These are phyloP conservation scores for Ganoderma meredithae DNA, from an alignment of 1,284 basidiomycete species.

Conservation along the genomic window DNA sequence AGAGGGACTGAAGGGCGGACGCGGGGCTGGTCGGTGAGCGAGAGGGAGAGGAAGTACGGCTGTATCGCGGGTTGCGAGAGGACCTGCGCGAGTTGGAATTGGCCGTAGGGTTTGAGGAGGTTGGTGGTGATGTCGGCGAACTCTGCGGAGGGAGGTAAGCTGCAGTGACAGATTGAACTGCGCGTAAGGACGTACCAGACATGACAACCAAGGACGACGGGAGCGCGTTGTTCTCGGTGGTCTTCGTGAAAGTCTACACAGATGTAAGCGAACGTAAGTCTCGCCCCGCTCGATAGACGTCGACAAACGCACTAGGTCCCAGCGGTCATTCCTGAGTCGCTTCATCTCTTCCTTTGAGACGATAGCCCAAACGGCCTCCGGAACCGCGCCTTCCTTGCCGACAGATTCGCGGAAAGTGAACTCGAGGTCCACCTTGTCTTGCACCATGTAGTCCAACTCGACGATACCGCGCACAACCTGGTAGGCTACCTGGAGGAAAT, in stretches of 20 bases:
- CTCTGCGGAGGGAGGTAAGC: conserved; percentile 51
- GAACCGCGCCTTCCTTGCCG: conserved; percentile 42
- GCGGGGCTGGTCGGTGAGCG: conserved; percentile 87
- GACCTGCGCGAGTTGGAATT: conserved; percentile 61
- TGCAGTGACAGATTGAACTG: background rate
- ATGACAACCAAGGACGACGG: conserved; percentile 72
- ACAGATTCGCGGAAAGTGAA: conserved; percentile 72
- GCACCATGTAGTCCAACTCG: conserved; percentile 76
- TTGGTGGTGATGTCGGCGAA: conserved; percentile 84
- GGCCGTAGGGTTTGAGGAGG: conserved; percentile 70
- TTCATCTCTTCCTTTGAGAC: conserved; percentile 82
- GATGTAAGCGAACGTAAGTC: background rate
- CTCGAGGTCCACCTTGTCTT: conserved; percentile 77
- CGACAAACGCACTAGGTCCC: conserved; percentile 78
- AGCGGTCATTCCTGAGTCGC: conserved; percentile 73
- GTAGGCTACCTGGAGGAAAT: conserved; percentile 71
- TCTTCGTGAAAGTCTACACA: conserved; percentile 79
- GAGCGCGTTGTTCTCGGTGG: conserved; percentile 69
- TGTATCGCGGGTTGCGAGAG: conserved; percentile 71
- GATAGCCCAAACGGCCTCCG: conserved; percentile 85
- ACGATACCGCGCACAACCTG: conserved; percentile 68
- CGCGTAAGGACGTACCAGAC: conserved; percentile 56
- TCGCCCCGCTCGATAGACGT: background rate
- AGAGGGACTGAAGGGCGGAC: conserved; percentile 66
- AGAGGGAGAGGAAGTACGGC: conserved; percentile 81